These are phyloP conservation scores for Penicillium nucicola DNA, from an alignment of 495 filamentous ascomycete species.

Conservation along the genomic window DNA sequence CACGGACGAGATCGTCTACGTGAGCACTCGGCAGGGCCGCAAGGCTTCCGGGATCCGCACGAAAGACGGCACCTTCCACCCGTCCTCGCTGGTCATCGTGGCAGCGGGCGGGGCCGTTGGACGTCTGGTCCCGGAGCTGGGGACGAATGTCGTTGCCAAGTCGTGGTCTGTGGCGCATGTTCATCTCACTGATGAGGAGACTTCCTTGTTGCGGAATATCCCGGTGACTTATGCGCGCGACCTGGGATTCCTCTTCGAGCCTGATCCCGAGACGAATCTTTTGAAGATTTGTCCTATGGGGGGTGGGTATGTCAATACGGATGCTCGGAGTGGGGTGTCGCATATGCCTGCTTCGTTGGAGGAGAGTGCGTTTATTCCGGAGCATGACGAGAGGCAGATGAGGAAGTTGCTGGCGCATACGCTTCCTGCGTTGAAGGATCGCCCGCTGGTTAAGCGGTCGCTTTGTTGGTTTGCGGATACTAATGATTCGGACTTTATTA, in stretches of 20 bases:
- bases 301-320: constrained; percentile 51
- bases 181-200: constrained; percentile 50
- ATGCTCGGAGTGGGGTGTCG: constrained; percentile 30
- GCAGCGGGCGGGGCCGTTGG: constrained; percentile 45
- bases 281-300: constrained; percentile 55
- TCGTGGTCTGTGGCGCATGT: constrained; percentile 54
- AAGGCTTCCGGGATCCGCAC: constrained; percentile 35
- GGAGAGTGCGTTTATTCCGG: constrained; percentile 43
- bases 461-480: constrained; percentile 61
- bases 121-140: constrained; percentile 38
- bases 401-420: constrained; percentile 46
- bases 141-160: constrained; percentile 44
- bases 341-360: constrained; percentile 28
- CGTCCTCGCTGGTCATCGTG: constrained; percentile 37
- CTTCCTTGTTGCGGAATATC: constrained; percentile 46
- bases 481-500: constrained; percentile 53
- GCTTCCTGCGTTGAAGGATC: constrained; percentile 44
- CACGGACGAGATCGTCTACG: constrained; percentile 26
- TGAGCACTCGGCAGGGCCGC: constrained; percentile 12
- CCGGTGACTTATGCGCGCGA: constrained; percentile 54
- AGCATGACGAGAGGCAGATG: constrained; percentile 44
- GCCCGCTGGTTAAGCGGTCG: constrained; percentile 44
- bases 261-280: constrained; percentile 49
- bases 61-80: constrained; percentile 34
- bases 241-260: constrained; percentile 59